Evolutionary conservation across 768 basidiomycete genomes (phyloP), one percentile per base, ranked within the genome.

Genomic region (Serendipita sp.): DNA sequence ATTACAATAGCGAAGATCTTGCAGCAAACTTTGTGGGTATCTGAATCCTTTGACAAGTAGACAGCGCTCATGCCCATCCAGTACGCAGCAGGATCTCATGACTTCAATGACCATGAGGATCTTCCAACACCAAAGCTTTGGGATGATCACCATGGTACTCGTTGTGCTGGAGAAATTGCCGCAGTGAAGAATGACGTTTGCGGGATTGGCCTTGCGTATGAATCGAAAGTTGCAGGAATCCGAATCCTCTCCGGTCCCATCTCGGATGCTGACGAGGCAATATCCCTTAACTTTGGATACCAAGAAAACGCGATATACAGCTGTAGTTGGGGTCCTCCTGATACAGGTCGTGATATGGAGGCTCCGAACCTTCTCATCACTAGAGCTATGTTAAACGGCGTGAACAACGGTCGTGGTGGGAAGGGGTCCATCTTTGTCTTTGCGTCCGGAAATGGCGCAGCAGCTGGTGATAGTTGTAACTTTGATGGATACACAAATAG

Each of bases 401-500:
- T 97, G 44, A 86, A 88, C 73, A 86, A 88, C 37, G 96, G 96
- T 1, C 83, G 96, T 50, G 80, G 75, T 31, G 92, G 93, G 27
- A 91, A 89, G 70, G 96, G 96, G 0, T 91, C 88, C 36, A 79
- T 99, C 66, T 98, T 88, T 68, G 96, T 99, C 31, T 99, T 98
- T 70, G 96, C 96, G 3, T 93, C 91, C 63, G 96, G 96, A 0
- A 99, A 99, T 71, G 96, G 96, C 5, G 96, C 91, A 34, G 81
- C 80, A 5, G 80, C 81, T 63, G 91, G 88, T 16, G 96, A 99
- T 71, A 95, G 98, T 73, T 99, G 96, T 78, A 99, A 99, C 73
- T 98, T 99, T 71, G 95, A 98, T 69, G 96, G 96, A 4, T 99
- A 99, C 73, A 99, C 96, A 11, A 99, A 99, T 72, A 91, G 88